phyloP scores from a whole-genome alignment of 176 grass and related monocot species.

The Secale cereale region DNA sequence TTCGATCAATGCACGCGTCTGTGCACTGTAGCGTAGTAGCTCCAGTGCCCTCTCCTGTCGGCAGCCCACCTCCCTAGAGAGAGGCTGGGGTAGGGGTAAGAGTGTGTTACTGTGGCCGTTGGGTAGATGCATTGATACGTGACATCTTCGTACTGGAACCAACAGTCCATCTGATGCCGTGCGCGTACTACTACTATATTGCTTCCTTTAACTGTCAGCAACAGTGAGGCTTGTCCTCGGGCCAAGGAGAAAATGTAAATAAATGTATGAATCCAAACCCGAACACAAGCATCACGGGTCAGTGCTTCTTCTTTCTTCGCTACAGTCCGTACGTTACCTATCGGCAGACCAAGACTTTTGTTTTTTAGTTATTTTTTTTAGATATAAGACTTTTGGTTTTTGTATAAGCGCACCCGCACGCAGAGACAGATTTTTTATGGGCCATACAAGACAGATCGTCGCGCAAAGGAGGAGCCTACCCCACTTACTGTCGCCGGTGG shows the following conservation, averaged over 20 bases:
- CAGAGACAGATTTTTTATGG: too few relatives aligned
- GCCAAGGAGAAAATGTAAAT: not conserved
- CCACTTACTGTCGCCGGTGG: not conserved
- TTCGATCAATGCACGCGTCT: not conserved
- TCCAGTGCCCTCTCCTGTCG: not conserved
- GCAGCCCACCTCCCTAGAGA: not conserved
- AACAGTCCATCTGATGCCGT: not conserved
- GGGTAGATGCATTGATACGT: not conserved
- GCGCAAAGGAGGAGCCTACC: not conserved
- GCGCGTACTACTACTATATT: too few relatives aligned
- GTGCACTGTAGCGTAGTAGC: not conserved
- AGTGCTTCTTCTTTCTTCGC: not conserved
- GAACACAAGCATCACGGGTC: not conserved
- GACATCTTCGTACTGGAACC: not conserved
- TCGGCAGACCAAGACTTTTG: not conserved
- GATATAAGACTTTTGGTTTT: too few relatives aligned
- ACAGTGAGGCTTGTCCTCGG: not conserved
- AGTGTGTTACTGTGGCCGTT: not conserved
- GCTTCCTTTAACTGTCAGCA: not conserved
- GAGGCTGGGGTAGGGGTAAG: not conserved
- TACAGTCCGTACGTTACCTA: not conserved
- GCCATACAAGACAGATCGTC: too few relatives aligned
- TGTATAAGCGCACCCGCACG: too few relatives aligned
- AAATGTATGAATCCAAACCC: not conserved
- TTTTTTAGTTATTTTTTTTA: too few relatives aligned